Evolutionary conservation across 306 rosid genomes (phyloP).

Genomic region (Cyclanthera cordifolia): DNA sequence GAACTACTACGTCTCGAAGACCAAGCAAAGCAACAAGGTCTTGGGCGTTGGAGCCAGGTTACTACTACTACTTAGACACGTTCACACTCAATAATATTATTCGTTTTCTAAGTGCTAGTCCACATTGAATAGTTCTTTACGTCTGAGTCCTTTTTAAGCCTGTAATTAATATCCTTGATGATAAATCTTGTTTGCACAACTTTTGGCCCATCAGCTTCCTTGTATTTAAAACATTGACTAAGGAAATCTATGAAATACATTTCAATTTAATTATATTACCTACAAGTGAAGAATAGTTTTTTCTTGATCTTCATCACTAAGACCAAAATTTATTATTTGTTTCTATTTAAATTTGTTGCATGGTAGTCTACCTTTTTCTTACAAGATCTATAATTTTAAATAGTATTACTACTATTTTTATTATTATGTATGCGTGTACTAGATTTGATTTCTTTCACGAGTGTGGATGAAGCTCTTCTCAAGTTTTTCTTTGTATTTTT

Average conservation of each 20-base stretch:
- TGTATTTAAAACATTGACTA: not conserved
- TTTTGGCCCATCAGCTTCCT: not conserved
- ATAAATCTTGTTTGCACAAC: not conserved
- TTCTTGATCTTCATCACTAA: too few relatives aligned
- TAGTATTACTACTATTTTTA: too few relatives aligned
- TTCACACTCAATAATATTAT: not conserved
- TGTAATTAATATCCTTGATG: not conserved
- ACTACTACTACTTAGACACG: conserved; percentile 13
- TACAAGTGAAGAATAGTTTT: not conserved
- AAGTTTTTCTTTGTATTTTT: not conserved
- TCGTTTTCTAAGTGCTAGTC: not conserved
- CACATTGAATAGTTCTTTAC: not conserved
- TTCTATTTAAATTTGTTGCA: too few relatives aligned
- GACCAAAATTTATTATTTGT: too few relatives aligned
- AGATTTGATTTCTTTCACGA: not conserved
- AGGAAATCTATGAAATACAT: conserved; percentile 3
- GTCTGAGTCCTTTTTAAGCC: not conserved
- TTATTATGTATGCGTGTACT: not conserved
- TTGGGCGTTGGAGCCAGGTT: conserved; percentile 96
- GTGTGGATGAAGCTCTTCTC: too few relatives aligned
- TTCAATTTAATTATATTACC: not conserved
- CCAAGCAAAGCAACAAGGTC: conserved; percentile 74
- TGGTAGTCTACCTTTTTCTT: not conserved
- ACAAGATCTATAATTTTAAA: not conserved
- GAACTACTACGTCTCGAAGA: conserved; percentile 75